Evolutionary conservation across 169 alveolate genomes (phyloP), one percentile per base, ranked within the genome.

Genomic region (Cryptosporidium sp.): DNA sequence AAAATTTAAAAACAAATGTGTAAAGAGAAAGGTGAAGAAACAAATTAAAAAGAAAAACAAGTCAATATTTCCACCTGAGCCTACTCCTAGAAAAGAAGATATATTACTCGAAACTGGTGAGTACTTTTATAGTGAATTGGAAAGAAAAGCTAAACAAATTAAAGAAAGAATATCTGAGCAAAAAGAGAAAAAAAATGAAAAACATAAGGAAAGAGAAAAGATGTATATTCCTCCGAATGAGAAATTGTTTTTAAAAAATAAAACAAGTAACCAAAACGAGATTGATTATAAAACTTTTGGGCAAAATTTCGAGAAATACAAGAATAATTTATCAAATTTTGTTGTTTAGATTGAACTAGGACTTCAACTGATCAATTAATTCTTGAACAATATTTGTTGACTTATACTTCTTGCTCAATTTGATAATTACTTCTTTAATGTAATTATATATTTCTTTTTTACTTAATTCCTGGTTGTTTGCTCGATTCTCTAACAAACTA

Each of bases 51-150:
- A 95, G 95, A 97, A 94, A 91, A 87, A 92, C 92, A 95, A 94
- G 91, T 93, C 94, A 75, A 95, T 98, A 51, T 97, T 98, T 93
- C 99, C 98, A n/a, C 99, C 99, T 53, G 98, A 95, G 80, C 98
- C 95, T 92, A 86, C 95, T 29, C 99, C 99, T 58, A 93, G 99
- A 91, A 99, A 99, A 93, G 99, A 98, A 93, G 99, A 98, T 91
- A 61, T 97, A n/a, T 94, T 95, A 70, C 95, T 98, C 96, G 98
- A 97, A 92, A 92, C 99, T 72, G 99, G 99, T 14, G 99, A 98
- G 93, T 97, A 97, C 93, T 98, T 98, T 93, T 86, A 97, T 91
- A 91, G 94, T 62, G 96, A 93, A 70, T 86, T 93, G 26, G 94
- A 92, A 68, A 61, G 93, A 56, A 89, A 94, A 72, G 72, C 80